Base-by-base conservation (phyloP, 768 basidiomycete species). In the Cyclocybe aegerita region DNA sequence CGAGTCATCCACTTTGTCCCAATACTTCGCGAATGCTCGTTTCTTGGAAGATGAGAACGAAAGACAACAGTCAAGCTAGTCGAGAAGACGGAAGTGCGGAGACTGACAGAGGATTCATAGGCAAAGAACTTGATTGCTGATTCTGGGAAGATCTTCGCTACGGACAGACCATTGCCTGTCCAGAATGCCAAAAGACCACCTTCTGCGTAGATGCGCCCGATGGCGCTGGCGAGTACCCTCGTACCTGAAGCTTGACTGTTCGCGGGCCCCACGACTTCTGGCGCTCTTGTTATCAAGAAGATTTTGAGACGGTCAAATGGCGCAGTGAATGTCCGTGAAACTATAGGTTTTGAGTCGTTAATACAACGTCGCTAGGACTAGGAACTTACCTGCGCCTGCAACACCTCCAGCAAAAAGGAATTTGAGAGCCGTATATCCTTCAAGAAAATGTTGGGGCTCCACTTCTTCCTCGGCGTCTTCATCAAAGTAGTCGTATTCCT, bases 121-220 rank as follows among this genome's bases (percentile, higher is more conserved):
- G 90, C 69, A 59, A 95, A 85, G 74, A 99, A 98, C 70, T 98
- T 98, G 79, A 98, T 97, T 23, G 97, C 97, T 41, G 93, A 98
- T 74, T 98, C 96, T 4, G 95, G 95, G 55, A 98, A 90, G 55
- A 98, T 97, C 75, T 98, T 98, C 46, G 84, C 80, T 23, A 98
- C 89, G 42, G 95, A 98, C 47, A 99, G 75, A 33, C 86, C 88
- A 63, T 93, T 97, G 5, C 97, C 97, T n/a, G 94, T 93, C 96
- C 97, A 99, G 67, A 98, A 99, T 3, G 87, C 90, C 44, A 86
- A 76, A 11, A 97, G 70, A 6, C 94, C 94, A 31, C 93, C 93
- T 67, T 98, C 93, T 1, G 81, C 70, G 64, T 97, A 97, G 60
- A 99, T 91, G 43, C 87, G 83, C 31, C 75, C 72, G 30, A 94